Evolutionary conservation across 73 alveolate species (phyloP).

Genomic region (Paramecium sexaurelia): DNA sequence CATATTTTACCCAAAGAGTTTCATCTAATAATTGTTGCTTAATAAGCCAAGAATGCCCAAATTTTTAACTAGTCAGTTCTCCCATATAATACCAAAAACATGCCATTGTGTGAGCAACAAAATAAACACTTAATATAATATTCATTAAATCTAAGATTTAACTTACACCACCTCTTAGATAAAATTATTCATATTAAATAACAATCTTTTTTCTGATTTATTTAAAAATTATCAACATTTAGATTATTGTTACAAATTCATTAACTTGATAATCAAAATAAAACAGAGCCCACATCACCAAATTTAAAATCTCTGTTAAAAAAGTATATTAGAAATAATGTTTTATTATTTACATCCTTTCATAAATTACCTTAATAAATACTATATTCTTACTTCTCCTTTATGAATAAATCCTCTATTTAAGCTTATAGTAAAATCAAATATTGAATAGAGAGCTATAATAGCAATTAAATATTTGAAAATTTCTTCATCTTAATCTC

Average conservation of each 20-base stretch:
- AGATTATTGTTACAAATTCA: not conserved
- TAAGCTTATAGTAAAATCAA: not conserved
- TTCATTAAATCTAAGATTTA: not conserved
- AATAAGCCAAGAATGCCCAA: conserved; percentile 11
- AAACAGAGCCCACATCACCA: not conserved
- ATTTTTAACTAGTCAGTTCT: not conserved
- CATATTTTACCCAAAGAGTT: conserved; percentile 43
- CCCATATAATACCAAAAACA: conserved; percentile 51
- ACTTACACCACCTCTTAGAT: conserved; percentile 10
- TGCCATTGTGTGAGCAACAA: conserved; percentile 48
- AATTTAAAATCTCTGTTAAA: not conserved
- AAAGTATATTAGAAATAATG: not conserved
- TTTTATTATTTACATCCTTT: not conserved
- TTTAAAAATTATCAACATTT: not conserved
- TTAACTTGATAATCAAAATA: not conserved
- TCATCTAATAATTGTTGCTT: not conserved
- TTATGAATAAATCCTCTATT: not conserved
- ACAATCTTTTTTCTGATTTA: not conserved
- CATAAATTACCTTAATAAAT: not conserved
- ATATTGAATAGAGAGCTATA: not conserved
- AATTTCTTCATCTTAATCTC: not conserved
- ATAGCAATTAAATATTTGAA: not conserved
- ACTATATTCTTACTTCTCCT: not conserved
- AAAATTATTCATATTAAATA: conserved; percentile 16
- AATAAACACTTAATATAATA: conserved; percentile 5